phyloP scores from a whole-genome alignment of 805 yeast species.

The Barnettozyma sucrosica region DNA sequence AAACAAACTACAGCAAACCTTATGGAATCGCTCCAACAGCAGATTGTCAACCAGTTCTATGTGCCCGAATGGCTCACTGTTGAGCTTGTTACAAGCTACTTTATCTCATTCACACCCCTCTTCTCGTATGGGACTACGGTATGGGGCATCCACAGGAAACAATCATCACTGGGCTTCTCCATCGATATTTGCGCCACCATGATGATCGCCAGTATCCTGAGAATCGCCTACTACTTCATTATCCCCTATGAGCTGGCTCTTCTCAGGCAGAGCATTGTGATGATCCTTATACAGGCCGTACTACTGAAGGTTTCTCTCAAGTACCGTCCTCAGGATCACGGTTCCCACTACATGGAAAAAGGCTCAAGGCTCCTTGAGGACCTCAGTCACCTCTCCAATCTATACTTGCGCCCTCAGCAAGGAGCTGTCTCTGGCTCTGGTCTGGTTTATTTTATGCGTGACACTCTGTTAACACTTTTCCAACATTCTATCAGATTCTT shows the following conservation, averaged over 20 bases:
- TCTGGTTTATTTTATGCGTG: constrained; percentile 4
- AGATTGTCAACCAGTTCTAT: constrained; percentile 37
- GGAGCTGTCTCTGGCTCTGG: constrained; percentile 9
- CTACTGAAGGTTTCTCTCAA: constrained; percentile 57
- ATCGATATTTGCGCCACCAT: constrained; percentile 91
- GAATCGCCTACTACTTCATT: constrained; percentile 72
- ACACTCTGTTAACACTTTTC: constrained; percentile 19
- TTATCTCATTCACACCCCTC: constrained; percentile 77
- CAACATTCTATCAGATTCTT: constrained; percentile 49
- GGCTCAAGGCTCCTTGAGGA: constrained; percentile 13
- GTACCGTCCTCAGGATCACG: constrained; percentile 44
- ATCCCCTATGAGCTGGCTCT: constrained; percentile 79
- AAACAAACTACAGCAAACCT: background rate
- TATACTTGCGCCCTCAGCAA: constrained; percentile 4
- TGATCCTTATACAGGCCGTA: constrained; percentile 73
- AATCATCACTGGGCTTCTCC: constrained; percentile 75
- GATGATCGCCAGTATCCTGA: constrained; percentile 67
- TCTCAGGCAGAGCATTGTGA: constrained; percentile 72
- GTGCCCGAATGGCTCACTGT: constrained; percentile 46
- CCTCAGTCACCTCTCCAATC: background rate
- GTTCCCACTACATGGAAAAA: constrained; percentile 30
- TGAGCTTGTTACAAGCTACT: constrained; percentile 53
- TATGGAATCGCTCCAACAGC: constrained; percentile 20
- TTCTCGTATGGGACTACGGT: constrained; percentile 85
- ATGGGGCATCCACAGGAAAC: constrained; percentile 52